Percentiles rank a stretch among this genome's conserved stretches.
Evolutionary conservation across 768 basidiomycete species (phyloP).

Genomic region (Calvatia gigantea): DNA sequence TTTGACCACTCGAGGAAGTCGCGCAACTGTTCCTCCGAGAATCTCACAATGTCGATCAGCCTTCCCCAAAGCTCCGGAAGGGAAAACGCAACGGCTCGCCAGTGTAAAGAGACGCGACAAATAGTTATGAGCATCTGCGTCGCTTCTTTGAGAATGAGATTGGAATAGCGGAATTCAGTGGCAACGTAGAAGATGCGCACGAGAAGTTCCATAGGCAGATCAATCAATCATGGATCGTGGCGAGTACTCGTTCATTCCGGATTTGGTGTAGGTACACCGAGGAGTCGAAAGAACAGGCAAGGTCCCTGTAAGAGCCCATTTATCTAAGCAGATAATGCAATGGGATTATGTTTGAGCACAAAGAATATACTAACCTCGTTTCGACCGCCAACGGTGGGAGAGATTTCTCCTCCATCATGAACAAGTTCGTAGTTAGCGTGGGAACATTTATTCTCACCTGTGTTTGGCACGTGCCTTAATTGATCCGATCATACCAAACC

Average conservation of each 20-base stretch:
- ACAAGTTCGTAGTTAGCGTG: too few relatives aligned
- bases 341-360: too few relatives aligned
- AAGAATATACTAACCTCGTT: too few relatives aligned
- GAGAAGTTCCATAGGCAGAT: constrained; percentile 3
- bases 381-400: too few relatives aligned
- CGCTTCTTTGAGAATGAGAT: neutral
- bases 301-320: neutral
- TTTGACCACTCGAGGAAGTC: neutral
- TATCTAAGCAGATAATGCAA: too few relatives aligned
- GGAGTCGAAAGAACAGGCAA: neutral
- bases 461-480: too few relatives aligned
- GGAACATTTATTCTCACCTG: too few relatives aligned
- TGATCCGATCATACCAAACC: too few relatives aligned
- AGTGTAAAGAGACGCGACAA: neutral
- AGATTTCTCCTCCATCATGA: too few relatives aligned
- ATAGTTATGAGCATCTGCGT: neutral
- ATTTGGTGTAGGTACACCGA: neutral
- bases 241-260: neutral
- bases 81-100: constrained; percentile 4
- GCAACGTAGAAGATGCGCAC: neutral
- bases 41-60: constrained; percentile 1
- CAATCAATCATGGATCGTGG: neutral
- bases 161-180: neutral
- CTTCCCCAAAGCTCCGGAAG: constrained; percentile 6
- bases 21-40: neutral